Evolutionary conservation across 768 basidiomycete genomes (phyloP).

Genomic region (Phylloporus sp.): DNA sequence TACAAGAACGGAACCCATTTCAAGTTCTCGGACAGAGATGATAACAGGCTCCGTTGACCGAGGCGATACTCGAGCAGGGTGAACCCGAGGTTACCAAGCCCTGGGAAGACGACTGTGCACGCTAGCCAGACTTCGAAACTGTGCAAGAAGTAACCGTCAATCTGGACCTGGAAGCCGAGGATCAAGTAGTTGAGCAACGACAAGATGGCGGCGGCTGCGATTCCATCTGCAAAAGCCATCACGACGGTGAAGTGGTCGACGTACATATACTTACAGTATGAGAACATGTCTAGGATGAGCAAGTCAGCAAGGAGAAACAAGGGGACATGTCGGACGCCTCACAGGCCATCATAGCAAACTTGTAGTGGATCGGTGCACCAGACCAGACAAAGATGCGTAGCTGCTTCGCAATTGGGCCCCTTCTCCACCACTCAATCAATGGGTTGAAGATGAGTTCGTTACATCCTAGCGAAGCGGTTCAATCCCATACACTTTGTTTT

Average conservation of each 20-base stretch:
- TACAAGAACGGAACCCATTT: constrained; percentile 39
- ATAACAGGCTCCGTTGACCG: constrained; percentile 36
- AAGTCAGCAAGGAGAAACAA: background rate
- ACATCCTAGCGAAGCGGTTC: constrained; percentile 13
- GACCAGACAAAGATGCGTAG: constrained; percentile 77
- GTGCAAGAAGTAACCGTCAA: constrained; percentile 74
- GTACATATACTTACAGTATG: constrained; percentile 39
- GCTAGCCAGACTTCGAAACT: constrained; percentile 81
- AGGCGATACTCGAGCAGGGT: constrained; percentile 74
- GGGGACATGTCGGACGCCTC: constrained; percentile 10
- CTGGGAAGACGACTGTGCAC: constrained; percentile 71
- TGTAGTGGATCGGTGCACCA: constrained; percentile 73
- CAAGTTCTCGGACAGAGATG: constrained; percentile 26
- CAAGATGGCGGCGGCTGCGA: constrained; percentile 66
- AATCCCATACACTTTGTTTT: constrained; percentile 25
- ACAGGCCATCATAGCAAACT: constrained; percentile 61
- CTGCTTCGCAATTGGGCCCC: constrained; percentile 81
- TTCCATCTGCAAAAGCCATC: constrained; percentile 36
- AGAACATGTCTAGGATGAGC: constrained; percentile 41
- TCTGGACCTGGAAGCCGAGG: constrained; percentile 64
- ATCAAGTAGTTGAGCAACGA: constrained; percentile 71
- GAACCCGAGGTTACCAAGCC: constrained; percentile 68
- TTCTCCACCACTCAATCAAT: constrained; percentile 67
- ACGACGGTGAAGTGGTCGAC: background rate
- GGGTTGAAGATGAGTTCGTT: constrained; percentile 81